Evolutionary conservation across 495 filamentous ascomycete genomes (phyloP).

Genomic region (Penicillium coffeae): DNA sequence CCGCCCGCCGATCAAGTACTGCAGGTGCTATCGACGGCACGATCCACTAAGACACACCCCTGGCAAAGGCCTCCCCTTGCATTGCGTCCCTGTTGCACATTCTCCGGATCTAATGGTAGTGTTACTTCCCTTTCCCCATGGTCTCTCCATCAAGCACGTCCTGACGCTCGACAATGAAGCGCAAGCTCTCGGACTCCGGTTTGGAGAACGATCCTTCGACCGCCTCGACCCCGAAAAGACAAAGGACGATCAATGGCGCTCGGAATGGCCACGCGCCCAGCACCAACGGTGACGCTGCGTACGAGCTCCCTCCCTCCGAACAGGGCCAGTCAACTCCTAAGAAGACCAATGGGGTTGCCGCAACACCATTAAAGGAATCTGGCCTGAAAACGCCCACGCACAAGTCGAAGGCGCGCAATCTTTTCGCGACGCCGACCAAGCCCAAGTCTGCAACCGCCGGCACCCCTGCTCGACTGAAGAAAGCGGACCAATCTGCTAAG

Average conservation of each 20-base stretch:
- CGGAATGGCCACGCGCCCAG: slow-evolving; percentile 23
- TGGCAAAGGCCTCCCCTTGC: slow-evolving; percentile 20
- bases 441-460: slow-evolving; percentile 23
- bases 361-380: slow-evolving; percentile 37
- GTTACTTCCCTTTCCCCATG: slow-evolving; percentile 21
- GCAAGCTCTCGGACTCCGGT: slow-evolving; percentile 42
- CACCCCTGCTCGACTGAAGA: slow-evolving; percentile 57
- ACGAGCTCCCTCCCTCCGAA: slow-evolving; percentile 29
- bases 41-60: slow-evolving; percentile 5
- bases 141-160: slow-evolving; percentile 7
- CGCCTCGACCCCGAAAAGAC: slow-evolving; percentile 43
- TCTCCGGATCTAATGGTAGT: slow-evolving; percentile 41
- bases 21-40: neutral
- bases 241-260: slow-evolving; percentile 29
- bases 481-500: slow-evolving; percentile 77
- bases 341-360: slow-evolving; percentile 30
- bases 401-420: slow-evolving; percentile 34
- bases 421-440: slow-evolving; percentile 41
- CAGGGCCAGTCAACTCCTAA: slow-evolving; percentile 35
- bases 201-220: slow-evolving; percentile 32
- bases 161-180: slow-evolving; percentile 38
- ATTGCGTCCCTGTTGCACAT: slow-evolving; percentile 26
- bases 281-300: slow-evolving; percentile 18
- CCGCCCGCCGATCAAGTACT: slow-evolving; percentile 10
- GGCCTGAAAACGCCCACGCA: slow-evolving; percentile 44